Percentiles rank a stretch among this genome's conserved stretches.
These are phyloP conservation scores for Ascochyta fabae DNA, from an alignment of 2,329 filamentous ascomycete species.

Conservation along the genomic window DNA sequence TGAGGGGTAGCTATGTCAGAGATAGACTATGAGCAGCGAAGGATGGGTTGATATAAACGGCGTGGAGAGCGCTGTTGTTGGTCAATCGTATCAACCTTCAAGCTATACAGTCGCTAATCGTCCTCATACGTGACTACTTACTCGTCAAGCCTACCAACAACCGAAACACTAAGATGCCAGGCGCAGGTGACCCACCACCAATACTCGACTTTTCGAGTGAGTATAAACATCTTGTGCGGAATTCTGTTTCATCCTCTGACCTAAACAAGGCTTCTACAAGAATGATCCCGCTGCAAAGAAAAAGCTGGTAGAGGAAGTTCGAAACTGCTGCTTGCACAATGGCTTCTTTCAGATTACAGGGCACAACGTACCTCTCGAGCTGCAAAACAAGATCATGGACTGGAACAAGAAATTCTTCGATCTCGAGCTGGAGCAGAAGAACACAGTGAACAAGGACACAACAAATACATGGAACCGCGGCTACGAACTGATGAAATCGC, in stretches of 20 bases:
- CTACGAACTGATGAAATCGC: slow-evolving; percentile 52
- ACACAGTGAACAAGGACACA: slow-evolving; percentile 47
- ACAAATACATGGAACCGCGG: slow-evolving; percentile 52
- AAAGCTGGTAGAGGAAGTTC: slow-evolving; percentile 37
- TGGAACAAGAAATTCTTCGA: slow-evolving; percentile 52
- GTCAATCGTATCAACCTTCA: no score
- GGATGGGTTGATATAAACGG: slow-evolving; percentile 1
- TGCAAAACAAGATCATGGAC: slow-evolving; percentile 49
- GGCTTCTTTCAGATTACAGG: slow-evolving; percentile 57
- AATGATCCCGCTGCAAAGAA: slow-evolving; percentile 21
- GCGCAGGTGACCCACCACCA: slow-evolving; percentile 31
- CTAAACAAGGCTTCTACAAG: slow-evolving; percentile 34
- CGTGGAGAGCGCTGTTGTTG: neutral
- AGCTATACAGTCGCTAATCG: neutral
- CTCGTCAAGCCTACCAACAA: neutral
- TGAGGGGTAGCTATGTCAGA: slow-evolving; percentile 5
- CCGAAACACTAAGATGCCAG: slow-evolving; percentile 22
- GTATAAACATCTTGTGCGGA: neutral
- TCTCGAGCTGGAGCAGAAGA: slow-evolving; percentile 51
- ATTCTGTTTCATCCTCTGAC: neutral
- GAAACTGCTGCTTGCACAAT: slow-evolving; percentile 42
- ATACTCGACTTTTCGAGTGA: slow-evolving; percentile 40
- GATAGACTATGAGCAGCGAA: neutral
- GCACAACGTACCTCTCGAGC: slow-evolving; percentile 48
- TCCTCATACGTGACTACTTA: neutral